Percentiles rank a stretch among this genome's conserved stretches.
Evolutionary conservation across 2,329 filamentous ascomycete species (phyloP).

Genomic region (Venturia oleaginea): DNA sequence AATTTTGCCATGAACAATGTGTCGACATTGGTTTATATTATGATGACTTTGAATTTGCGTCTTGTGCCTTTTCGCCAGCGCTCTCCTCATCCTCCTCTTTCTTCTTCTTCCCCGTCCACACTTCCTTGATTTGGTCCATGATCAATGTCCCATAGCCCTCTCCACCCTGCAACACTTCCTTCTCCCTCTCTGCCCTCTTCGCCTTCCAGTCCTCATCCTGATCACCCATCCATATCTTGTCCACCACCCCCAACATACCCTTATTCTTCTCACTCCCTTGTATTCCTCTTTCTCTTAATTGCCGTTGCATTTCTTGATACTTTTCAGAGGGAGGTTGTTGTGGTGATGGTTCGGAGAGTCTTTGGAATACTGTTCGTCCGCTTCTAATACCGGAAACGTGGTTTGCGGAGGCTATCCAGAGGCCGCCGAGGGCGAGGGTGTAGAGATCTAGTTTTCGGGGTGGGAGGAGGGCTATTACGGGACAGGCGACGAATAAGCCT

Average conservation of each 20-base stretch:
- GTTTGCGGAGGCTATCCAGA: slow-evolving; percentile 41
- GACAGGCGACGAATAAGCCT: slow-evolving; percentile 42
- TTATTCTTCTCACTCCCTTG: slow-evolving; percentile 18
- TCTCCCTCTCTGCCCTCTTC: slow-evolving; percentile 20
- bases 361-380: slow-evolving; percentile 28
- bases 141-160: slow-evolving; percentile 33
- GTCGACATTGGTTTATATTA: neutral
- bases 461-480: slow-evolving; percentile 46
- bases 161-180: slow-evolving; percentile 10
- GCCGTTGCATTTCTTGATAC: slow-evolving; percentile 25
- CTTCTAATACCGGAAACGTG: slow-evolving; percentile 36
- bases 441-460: slow-evolving; percentile 55
- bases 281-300: slow-evolving; percentile 22
- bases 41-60: neutral
- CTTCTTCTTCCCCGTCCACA: slow-evolving; percentile 9
- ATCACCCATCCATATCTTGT: slow-evolving; percentile 31
- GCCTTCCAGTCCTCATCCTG: slow-evolving; percentile 37
- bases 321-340: slow-evolving; percentile 28
- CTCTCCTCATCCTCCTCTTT: neutral
- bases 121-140: slow-evolving; percentile 14
- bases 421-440: slow-evolving; percentile 44
- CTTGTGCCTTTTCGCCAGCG: neutral
- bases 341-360: slow-evolving; percentile 18
- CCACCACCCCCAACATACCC: slow-evolving; percentile 18
- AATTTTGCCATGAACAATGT: neutral